These are phyloP conservation scores for Euphorbia peplus DNA, from an alignment of 345 rosid species.

Conservation along the genomic window DNA sequence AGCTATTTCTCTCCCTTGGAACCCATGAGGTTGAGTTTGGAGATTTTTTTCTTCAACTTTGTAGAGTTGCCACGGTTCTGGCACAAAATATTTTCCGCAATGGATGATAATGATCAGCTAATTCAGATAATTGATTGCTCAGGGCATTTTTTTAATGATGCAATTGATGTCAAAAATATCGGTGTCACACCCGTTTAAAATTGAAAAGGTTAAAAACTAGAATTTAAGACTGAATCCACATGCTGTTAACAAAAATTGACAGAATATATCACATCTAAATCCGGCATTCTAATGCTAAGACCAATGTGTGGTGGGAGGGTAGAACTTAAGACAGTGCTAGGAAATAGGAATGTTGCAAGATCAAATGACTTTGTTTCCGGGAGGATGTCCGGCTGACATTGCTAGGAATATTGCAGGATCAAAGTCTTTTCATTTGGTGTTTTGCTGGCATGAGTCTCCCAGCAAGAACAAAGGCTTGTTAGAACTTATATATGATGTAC, in stretches of 20 bases:
- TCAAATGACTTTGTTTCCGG: slow-evolving; percentile 64
- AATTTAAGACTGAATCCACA: neutral
- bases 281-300: slow-evolving; percentile 33
- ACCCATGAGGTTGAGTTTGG: no score
- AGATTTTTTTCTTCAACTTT: no score
- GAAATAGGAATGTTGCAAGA: slow-evolving; percentile 64
- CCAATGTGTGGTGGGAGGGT: slow-evolving; percentile 68
- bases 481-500: slow-evolving; percentile 75
- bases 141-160: no score
- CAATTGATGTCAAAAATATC: no score
- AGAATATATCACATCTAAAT: slow-evolving; percentile 58
- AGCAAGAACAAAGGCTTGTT: slow-evolving; percentile 65
- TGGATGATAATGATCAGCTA: slow-evolving; percentile 58
- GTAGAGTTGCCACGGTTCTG: no score
- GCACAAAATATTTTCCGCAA: slow-evolving; percentile 53
- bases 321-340: slow-evolving; percentile 44
- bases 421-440: slow-evolving; percentile 77
- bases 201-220: neutral
- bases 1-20: no score
- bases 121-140: slow-evolving; percentile 64
- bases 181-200: no score
- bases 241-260: slow-evolving; percentile 14
- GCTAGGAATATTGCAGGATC: slow-evolving; percentile 63
- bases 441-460: slow-evolving; percentile 76
- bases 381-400: slow-evolving; percentile 72